phyloP scores from a whole-genome alignment of 805 yeast species.

The Candida odintsovae region DNA sequence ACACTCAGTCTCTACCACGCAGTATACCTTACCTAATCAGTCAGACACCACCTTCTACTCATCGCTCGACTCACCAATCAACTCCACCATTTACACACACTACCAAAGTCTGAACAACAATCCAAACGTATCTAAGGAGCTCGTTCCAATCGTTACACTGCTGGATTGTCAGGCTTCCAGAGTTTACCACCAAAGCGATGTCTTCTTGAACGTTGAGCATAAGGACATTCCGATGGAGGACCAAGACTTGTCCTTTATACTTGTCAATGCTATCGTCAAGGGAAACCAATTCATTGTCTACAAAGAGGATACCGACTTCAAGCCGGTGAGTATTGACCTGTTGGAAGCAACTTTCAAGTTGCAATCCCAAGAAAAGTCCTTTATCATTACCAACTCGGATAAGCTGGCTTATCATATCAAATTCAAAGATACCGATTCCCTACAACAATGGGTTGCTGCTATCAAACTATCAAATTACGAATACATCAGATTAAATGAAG shows the following conservation, averaged over 20 bases:
- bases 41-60: background rate
- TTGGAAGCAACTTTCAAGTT: conserved; percentile 14
- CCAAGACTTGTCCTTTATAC: conserved; percentile 21
- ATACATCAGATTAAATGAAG: conserved; percentile 49
- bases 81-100: conserved; percentile 6
- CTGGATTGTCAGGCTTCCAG: conserved; percentile 66
- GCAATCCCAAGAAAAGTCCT: background rate
- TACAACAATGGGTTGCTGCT: conserved; percentile 39
- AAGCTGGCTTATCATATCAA: conserved; percentile 18
- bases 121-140: conserved; percentile 46
- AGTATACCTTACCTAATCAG: background rate
- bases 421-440: conserved; percentile 7
- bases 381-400: conserved; percentile 10
- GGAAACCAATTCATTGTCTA: conserved; percentile 54
- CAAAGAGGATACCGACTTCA: conserved; percentile 32
- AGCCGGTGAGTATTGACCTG: conserved; percentile 31
- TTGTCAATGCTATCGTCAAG: conserved; percentile 25
- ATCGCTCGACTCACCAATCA: conserved; percentile 1
- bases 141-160: conserved; percentile 66
- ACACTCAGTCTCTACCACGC: background rate
- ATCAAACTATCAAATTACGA: conserved; percentile 52
- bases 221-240: conserved; percentile 19
- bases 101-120: conserved; percentile 14
- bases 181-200: conserved; percentile 42
- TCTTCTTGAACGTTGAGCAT: conserved; percentile 30